Conservation (phyloP, 208 protist genomes). For the Crithidia brevicula region DNA sequence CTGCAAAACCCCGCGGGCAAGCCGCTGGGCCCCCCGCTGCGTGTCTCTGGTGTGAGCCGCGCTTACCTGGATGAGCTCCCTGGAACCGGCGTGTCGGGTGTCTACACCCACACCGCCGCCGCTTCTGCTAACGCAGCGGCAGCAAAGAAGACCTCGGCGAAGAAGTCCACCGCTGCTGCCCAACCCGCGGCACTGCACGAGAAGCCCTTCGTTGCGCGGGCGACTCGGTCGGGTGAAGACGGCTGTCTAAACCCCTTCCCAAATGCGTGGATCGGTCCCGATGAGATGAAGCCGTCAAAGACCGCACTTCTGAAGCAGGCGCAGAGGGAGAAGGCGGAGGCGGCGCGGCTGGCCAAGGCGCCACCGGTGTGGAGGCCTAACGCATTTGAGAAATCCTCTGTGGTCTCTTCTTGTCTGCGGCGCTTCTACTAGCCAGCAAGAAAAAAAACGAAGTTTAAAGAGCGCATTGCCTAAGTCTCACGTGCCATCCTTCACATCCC, state of each 20-base stretch:
- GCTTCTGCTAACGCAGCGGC: constrained; percentile 22
- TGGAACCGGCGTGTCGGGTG: constrained; percentile 69
- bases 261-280: constrained; percentile 71
- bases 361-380: constrained; percentile 79
- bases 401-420: constrained; percentile 80
- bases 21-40: constrained; percentile 50
- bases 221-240: constrained; percentile 39
- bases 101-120: constrained; percentile 59
- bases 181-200: constrained; percentile 21
- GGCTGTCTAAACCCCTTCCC: constrained; percentile 78
- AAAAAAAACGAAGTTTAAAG: no score
- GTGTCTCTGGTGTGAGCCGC: constrained; percentile 52
- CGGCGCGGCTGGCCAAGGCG: constrained; percentile 34
- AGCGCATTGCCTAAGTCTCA: no score
- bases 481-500: no score
- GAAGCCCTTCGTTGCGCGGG: constrained; percentile 53
- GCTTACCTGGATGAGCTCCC: constrained; percentile 79
- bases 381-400: constrained; percentile 71
- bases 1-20: constrained; percentile 21
- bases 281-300: constrained; percentile 38
- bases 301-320: constrained; percentile 26
- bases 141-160: constrained; percentile 29
- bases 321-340: constrained; percentile 37
- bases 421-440: constrained; percentile 66
- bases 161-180: constrained; percentile 31